Evolutionary conservation across 108 stramenopile genomes (phyloP).

Genomic region (Fragilariopsis cylindrus): DNA sequence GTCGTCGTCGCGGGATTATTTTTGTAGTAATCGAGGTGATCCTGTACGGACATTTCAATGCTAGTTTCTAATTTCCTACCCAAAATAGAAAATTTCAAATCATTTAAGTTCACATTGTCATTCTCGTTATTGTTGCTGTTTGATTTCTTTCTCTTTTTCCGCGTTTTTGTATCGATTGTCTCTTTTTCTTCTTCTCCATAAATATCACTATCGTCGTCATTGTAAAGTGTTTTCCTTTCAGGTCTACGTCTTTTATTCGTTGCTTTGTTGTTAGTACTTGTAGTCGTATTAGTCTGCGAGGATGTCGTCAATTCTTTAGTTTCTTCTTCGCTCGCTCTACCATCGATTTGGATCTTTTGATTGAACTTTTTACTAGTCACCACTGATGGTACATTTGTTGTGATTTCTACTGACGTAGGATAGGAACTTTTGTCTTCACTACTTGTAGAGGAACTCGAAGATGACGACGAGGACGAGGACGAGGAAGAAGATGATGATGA

Average conservation of each 20-base stretch:
- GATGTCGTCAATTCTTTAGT: neutral
- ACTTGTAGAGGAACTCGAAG: neutral
- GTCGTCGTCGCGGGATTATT: neutral
- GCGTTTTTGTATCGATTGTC: neutral
- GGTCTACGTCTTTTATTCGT: neutral
- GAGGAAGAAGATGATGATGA: neutral
- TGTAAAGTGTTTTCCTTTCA: neutral
- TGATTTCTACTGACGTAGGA: neutral
- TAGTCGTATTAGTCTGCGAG: neutral
- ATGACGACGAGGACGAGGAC: neutral
- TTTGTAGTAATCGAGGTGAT: neutral
- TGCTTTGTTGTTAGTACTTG: neutral
- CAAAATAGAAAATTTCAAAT: slow-evolving; percentile 5
- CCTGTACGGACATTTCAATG: neutral
- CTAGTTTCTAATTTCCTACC: slow-evolving; percentile 6
- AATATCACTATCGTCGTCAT: slow-evolving; percentile 6
- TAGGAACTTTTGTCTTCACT: neutral
- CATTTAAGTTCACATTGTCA: neutral
- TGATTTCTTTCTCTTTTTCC: neutral
- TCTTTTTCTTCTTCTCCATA: slow-evolving; percentile 3
- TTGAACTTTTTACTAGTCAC: neutral
- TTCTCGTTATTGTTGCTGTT: neutral
- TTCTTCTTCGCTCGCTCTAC: neutral
- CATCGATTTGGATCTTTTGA: neutral
- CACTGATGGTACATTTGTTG: neutral